Conservation (phyloP, 2,329 filamentous ascomycete genomes). For the Tolypocladium tundrense region DNA sequence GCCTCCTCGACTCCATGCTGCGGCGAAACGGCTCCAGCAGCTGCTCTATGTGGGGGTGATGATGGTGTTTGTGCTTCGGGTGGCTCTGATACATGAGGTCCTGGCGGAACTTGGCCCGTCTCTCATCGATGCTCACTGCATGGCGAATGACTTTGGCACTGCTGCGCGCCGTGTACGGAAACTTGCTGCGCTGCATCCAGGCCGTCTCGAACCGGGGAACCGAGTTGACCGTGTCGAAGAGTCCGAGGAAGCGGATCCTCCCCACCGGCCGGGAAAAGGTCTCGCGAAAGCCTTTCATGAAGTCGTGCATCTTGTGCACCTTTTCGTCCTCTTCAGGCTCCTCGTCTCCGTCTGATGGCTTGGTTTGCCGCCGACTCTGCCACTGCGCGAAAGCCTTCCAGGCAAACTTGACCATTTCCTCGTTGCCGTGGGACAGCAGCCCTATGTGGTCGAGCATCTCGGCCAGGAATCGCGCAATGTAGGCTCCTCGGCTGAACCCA, state of each 20-base stretch:
- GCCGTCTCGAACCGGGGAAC: constrained; percentile 66
- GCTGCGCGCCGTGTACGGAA: constrained; percentile 54
- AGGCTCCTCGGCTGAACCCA: constrained; percentile 63
- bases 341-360: constrained; percentile 29
- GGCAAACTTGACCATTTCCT: constrained; percentile 75
- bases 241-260: constrained; percentile 63
- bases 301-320: constrained; percentile 52
- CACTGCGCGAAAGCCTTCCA: constrained; percentile 74
- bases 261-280: constrained; percentile 69
- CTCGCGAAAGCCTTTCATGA: constrained; percentile 71
- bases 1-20: constrained; percentile 4
- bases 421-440: constrained; percentile 69
- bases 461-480: constrained; percentile 64
- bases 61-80: constrained; percentile 11
- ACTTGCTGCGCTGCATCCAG: constrained; percentile 72
- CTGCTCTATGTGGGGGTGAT: constrained; percentile 9
- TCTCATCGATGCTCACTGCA: constrained; percentile 61
- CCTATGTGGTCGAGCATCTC: constrained; percentile 82
- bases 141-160: constrained; percentile 55
- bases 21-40: constrained; percentile 9
- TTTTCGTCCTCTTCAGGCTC: constrained; percentile 23
- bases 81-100: constrained; percentile 51
- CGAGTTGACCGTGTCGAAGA: constrained; percentile 77
- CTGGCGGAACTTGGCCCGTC: constrained; percentile 61
- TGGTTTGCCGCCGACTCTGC: constrained; percentile 48